Base-by-base conservation (phyloP, 2,329 filamentous ascomycete species). In the Epichloe sylvatica region DNA sequence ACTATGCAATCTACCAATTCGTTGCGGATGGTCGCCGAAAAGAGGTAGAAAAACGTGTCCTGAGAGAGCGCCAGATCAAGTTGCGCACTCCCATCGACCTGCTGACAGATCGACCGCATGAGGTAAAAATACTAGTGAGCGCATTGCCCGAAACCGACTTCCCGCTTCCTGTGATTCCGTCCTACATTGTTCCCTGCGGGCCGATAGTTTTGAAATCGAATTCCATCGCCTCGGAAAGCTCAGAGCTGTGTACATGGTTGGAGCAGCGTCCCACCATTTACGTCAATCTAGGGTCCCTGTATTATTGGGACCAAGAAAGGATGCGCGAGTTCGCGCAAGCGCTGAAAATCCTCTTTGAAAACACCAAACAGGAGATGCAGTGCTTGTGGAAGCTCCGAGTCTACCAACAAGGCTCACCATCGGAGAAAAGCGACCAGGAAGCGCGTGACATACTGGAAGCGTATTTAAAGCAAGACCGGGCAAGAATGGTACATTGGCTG, bases 281-380 rank as follows among this genome's bases (percentile, higher is more conserved):
- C 13, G 63, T 77, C 34, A 74, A 71, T 51, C 59, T 76, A 1
- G 74, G 74, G 0, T 70, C 70, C 0, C 60, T 66, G 4, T 57
- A 61, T 46, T 56, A 55, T 0, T 57, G 64, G 4, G 56, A 60
- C 0, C 57, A 64, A 3, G 55, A 60, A 0, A 62, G 68, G 42
- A 68, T 66, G 0, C 45, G 60, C 9, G 65, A 70, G 30, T 64
- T 75, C 30, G 66, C 67, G 0, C 44, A 39, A 0, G 67, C 66
- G 0, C 36, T 75, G 3, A 60, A 58, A 9, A 53, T 58, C 0
- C 57, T 70, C 3, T 57, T 75, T 0, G 57, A 67, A 8, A 47
- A 52, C 2, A 53, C 56, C 1, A 4, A 30, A 30, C 49, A 59
- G n/a, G 47, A 42, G n/a, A 25, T 59, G 4, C 61, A 65, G 39